Evolutionary conservation across 495 filamentous ascomycete genomes (phyloP), one percentile per base, ranked within the genome.

Genomic region (Aspergillus diversus): DNA sequence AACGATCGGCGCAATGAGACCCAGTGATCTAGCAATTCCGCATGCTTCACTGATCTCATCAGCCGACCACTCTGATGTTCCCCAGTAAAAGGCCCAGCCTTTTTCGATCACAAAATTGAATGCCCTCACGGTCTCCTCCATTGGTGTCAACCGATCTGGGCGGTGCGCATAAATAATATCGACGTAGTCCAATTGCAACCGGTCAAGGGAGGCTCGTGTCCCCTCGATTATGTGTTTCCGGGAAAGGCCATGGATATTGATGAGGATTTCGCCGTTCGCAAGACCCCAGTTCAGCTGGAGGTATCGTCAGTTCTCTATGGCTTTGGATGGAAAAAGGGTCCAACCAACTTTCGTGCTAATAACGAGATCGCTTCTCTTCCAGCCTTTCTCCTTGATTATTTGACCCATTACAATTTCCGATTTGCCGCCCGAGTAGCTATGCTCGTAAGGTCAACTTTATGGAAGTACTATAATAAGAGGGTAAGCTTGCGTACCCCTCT

Each of bases 51-150:
- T 82, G 69, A 96, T 94, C 78, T 96, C 90, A 55, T 85, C 86
- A 7, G 92, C 91, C 60, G 81, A 82, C 92, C 92, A 96, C 79
- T 94, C 91, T 0, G 89, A 91, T 1, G 92, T 96, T 35, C 92
- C 92, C 92, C 92, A 96, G 83, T 96, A 95, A 71, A 95, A 89
- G 27, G 89, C 87, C 78, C 92, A 89, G 47, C 91, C 89, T 50
- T 83, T 83, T 73, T 88, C 80, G 66, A 96, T 92, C 34, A 89
- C 75, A 70, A 91, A 84, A 75, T 93, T 94, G 81, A 96, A 96
- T 49, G 81, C 92, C 59, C 92, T 86, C 39, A 96, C 92, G 39
- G 86, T 86, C 75, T 97, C 92, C 71, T 93, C 90, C 81, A 96
- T 94, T 4, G 92, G 92, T 0, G 92, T 95, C 47, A 87, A 79